phyloP scores from a whole-genome alignment of 2,329 filamentous ascomycete genomes.

The Paraconiothyrium brasiliense region DNA sequence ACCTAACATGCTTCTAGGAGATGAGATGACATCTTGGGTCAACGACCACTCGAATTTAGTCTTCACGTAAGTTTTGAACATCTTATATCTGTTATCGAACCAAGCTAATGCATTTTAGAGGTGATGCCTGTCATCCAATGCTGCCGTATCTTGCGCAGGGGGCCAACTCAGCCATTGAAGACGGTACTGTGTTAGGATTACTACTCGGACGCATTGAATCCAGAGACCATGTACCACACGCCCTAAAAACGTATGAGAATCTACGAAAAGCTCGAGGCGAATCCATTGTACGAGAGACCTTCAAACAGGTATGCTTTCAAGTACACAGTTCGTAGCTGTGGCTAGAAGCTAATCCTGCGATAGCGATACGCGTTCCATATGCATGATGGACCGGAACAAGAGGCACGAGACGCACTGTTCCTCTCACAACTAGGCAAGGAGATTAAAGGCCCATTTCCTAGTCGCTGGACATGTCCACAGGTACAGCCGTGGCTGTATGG shows the following conservation, averaged over 20 bases:
- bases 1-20: not conserved
- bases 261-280: conserved; percentile 60
- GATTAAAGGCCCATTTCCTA: conserved; percentile 66
- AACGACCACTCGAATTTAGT: conserved; percentile 1
- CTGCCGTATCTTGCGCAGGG: conserved; percentile 52
- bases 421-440: conserved; percentile 63
- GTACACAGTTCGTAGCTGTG: not conserved
- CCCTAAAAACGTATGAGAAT: conserved; percentile 56
- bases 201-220: conserved; percentile 53
- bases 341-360: not conserved
- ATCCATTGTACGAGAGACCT: conserved; percentile 69
- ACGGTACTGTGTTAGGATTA: conserved; percentile 71
- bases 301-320: conserved; percentile 54
- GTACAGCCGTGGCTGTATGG: conserved; percentile 49
- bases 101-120: conserved; percentile 18
- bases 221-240: conserved; percentile 43
- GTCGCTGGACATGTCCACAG: conserved; percentile 60
- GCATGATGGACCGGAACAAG: conserved; percentile 64
- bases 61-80: conserved; percentile 3
- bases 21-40: conserved; percentile 6
- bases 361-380: conserved; percentile 51
- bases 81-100: not conserved
- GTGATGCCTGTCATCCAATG: conserved; percentile 48
- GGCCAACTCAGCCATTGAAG: conserved; percentile 73
- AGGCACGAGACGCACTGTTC: conserved; percentile 66